phyloP scores from a whole-genome alignment of 805 yeast genomes.

The Suhomyces pyralidae region DNA sequence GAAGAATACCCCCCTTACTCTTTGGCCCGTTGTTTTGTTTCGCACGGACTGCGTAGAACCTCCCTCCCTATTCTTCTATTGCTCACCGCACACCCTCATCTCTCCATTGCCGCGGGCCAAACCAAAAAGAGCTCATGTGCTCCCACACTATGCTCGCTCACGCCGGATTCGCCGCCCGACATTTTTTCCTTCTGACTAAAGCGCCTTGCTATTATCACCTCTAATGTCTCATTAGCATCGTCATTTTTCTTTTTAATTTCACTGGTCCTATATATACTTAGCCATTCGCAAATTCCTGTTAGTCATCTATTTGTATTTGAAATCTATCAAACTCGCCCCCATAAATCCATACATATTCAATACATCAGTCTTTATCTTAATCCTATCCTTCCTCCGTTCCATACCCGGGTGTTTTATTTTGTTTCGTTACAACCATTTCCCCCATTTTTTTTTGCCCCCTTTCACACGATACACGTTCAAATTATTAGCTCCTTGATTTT shows the following conservation, averaged over 20 bases:
- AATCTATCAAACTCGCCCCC: not conserved
- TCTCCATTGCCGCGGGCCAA: not conserved
- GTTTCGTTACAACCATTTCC: not conserved
- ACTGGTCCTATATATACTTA: conserved; percentile 3
- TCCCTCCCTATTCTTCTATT: not conserved
- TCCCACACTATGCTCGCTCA: not conserved
- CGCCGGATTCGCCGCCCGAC: not conserved
- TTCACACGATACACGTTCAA: conserved; percentile 1
- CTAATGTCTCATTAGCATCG: conserved; percentile 5
- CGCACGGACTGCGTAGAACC: not conserved
- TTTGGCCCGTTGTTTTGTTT: not conserved
- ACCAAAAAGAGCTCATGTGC: not conserved
- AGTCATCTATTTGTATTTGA: not conserved
- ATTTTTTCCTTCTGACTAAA: not conserved
- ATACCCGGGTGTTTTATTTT: not conserved
- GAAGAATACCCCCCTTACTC: not conserved
- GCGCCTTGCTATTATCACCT: conserved; percentile 7
- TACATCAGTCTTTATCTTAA: not conserved
- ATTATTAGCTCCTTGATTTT: conserved; percentile 6
- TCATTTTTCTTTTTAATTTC: conserved; percentile 6
- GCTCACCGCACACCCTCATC: not conserved
- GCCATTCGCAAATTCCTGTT: conserved; percentile 1
- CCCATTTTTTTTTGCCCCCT: not conserved
- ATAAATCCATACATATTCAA: not conserved
- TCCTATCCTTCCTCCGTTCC: not conserved